Evolutionary conservation across 176 grass and related monocot species (phyloP).

Genomic region (Musa schizocarpa): DNA sequence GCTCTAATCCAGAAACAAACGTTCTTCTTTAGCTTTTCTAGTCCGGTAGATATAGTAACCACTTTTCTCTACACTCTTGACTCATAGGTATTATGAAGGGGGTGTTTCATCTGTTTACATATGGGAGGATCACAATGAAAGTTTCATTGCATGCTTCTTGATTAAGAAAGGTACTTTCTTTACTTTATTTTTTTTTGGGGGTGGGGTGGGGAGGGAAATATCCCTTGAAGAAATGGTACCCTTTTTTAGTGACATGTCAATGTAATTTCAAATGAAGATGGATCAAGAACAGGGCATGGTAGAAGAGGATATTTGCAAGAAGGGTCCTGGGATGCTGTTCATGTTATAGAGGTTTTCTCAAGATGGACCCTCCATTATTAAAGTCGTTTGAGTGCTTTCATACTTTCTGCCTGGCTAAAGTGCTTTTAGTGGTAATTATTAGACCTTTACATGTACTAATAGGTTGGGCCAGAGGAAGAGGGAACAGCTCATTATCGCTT

Average conservation of each 20-base stretch:
- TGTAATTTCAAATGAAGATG: conserved; percentile 45
- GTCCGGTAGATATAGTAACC: background rate
- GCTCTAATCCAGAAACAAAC: background rate
- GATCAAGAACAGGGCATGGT: conserved; percentile 48
- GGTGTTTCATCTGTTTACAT: conserved; percentile 93
- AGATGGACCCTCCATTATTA: background rate
- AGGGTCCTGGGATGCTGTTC: conserved; percentile 97
- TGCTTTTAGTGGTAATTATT: background rate
- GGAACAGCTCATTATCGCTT: conserved; percentile 78
- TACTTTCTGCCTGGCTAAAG: background rate
- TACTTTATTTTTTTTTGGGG: background rate
- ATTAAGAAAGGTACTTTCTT: conserved; percentile 72
- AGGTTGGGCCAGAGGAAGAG: conserved; percentile 69
- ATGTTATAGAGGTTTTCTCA: conserved; percentile 78
- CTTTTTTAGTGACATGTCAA: background rate
- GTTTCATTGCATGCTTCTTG: conserved; percentile 92
- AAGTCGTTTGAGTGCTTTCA: background rate
- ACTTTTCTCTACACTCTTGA: conserved; percentile 10
- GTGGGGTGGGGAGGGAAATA: background rate
- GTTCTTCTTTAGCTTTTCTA: background rate
- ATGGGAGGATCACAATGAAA: conserved; percentile 75
- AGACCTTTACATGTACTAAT: conserved; percentile 4
- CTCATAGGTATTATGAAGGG: conserved; percentile 94
- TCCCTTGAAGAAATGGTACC: background rate
- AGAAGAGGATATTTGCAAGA: conserved; percentile 77